Percentiles rank a stretch among this genome's conserved stretches.
phyloP scores from a whole-genome alignment of 2,329 filamentous ascomycete species.

The Colletotrichum agaves region DNA sequence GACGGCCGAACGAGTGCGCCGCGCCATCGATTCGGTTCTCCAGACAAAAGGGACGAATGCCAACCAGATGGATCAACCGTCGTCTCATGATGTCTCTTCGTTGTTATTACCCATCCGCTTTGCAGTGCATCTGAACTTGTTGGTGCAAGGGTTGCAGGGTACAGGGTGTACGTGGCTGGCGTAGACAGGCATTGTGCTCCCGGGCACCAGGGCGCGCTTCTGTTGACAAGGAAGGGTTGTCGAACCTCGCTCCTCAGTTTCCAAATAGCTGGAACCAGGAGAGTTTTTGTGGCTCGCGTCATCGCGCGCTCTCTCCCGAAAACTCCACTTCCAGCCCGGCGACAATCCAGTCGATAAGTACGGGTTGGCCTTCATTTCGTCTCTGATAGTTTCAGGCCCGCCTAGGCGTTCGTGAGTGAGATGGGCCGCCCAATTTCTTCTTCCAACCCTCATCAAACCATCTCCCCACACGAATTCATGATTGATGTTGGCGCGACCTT shows the following conservation, averaged over 20 bases:
- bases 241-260: constrained; percentile 29
- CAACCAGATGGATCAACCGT: constrained; percentile 14
- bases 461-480: constrained; percentile 9
- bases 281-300: constrained; percentile 40
- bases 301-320: constrained; percentile 35
- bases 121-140: constrained; percentile 27
- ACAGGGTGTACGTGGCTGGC: constrained; percentile 34
- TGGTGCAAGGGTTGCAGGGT: constrained; percentile 29
- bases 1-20: not conserved
- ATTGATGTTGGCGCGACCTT: not conserved
- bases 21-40: not conserved
- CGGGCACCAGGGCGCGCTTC: constrained; percentile 28
- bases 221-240: constrained; percentile 34
- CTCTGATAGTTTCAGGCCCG: constrained; percentile 30
- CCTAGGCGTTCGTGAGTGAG: constrained; percentile 20
- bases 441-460: constrained; percentile 26
- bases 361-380: constrained; percentile 2
- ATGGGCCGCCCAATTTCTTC: constrained; percentile 12
- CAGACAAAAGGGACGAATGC: not conserved
- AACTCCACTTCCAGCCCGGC: constrained; percentile 34
- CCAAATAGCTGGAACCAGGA: constrained; percentile 38
- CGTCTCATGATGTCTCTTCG: constrained; percentile 31
- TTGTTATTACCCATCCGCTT: constrained; percentile 23
- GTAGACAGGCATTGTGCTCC: constrained; percentile 31
- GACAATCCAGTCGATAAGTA: constrained; percentile 4